phyloP scores from a whole-genome alignment of 2,329 filamentous ascomycete species.

The Xylariaceae sp. region DNA sequence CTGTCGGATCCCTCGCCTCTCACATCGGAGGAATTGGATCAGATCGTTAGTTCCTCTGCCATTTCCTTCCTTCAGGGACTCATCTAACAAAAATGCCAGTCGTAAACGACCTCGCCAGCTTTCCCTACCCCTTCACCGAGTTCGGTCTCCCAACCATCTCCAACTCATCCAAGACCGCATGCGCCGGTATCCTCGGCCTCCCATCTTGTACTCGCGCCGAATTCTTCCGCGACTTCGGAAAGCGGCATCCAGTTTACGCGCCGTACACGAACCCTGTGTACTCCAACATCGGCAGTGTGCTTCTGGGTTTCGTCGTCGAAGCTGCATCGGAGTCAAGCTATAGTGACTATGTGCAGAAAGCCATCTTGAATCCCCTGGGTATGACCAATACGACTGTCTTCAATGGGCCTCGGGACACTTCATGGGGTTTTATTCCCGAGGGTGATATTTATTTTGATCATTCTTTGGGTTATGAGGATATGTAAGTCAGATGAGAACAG shows the following conservation, averaged over 20 bases:
- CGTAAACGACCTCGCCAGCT: constrained; percentile 19
- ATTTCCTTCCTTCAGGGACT: neutral
- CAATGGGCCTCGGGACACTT: constrained; percentile 15
- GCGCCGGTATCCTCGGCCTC: constrained; percentile 25
- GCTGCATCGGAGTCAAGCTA: constrained; percentile 24
- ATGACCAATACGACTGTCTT: constrained; percentile 28
- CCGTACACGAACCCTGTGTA: constrained; percentile 27
- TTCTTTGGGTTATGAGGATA: constrained; percentile 25
- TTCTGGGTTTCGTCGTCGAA: constrained; percentile 25
- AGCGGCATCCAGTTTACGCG: constrained; percentile 26
- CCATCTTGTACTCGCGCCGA: constrained; percentile 23
- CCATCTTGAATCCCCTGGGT: constrained; percentile 21
- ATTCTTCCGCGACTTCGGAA: constrained; percentile 29
- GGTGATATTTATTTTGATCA: constrained; percentile 24
- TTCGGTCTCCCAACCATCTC: constrained; percentile 22
- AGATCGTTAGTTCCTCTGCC: constrained; percentile 20
- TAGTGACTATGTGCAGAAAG: constrained; percentile 20
- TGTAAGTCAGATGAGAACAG: too few species aligned
- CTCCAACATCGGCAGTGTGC: constrained; percentile 25
- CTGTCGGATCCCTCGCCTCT: constrained; percentile 23
- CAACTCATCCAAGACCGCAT: constrained; percentile 21
- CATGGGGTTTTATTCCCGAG: constrained; percentile 25
- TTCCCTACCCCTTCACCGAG: constrained; percentile 21
- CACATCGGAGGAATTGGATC: constrained; percentile 27
- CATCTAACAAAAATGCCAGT: constrained; percentile 19